Evolutionary conservation across 2,329 filamentous ascomycete genomes (phyloP), one percentile per base, ranked within the genome.

Genomic region (Colletotrichum aenigma): DNA sequence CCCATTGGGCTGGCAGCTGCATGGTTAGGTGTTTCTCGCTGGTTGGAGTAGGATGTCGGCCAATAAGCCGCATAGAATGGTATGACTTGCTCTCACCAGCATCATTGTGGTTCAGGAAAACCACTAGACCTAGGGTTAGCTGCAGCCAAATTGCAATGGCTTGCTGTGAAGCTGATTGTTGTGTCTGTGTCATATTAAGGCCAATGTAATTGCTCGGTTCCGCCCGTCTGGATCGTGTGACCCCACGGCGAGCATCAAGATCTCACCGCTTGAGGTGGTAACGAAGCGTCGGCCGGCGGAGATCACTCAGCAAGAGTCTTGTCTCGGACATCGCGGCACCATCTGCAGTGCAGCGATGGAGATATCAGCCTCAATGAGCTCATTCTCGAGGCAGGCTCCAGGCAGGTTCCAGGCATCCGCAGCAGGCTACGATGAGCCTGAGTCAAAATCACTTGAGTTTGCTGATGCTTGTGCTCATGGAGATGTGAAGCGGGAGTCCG

Each of bases 61-160:
- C 62, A 75, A 72, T 72, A 62, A 72, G 68, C 72, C 72, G 62
- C 69, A 72, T 21, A 30, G n/a, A 52, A 24, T 24, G 43, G 43
- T 52, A 52, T 21, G 43, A 21, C 43, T 58, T 55, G 24, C n/a
- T 7, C 30, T 13, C 13, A 52, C 43, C 32, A 21, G 18, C 21
- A 61, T 69, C 36, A 24, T 32, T 30, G 7, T 24, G 64, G 8
- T 13, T 3, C 64, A 66, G 26, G 28, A 55, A 30, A 52, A 52
- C n/a, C n/a, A 55, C 43, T 66, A 55, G n/a, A 36, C 26, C 38
- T 66, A 43, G 36, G 16, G 48, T 26, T 28, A 21, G 10, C 48
- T 38, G 32, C 48, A 48, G 16, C 32, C 7, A 6, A 38, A 30
- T 68, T n/a, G 30, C 28, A 26, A 30, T 32, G 48, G 43, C 43